These are phyloP conservation scores for Planoprotostelium fungivorum DNA, from an alignment of 78 protist species.

Conservation along the genomic window DNA sequence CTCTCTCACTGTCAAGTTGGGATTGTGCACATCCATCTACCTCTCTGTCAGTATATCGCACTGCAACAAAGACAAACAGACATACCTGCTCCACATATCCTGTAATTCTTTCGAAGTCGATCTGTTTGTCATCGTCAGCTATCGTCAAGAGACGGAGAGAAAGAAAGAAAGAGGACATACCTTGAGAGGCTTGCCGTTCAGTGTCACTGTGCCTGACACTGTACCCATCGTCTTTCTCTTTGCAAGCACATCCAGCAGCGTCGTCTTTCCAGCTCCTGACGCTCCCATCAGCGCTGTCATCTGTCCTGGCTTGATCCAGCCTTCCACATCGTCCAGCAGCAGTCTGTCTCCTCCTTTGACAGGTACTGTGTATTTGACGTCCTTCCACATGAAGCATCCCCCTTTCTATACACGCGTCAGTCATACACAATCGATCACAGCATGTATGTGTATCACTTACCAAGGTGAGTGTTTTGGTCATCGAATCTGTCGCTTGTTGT, in stretches of 20 bases:
- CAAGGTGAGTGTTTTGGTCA: not conserved
- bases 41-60: conserved; percentile 30
- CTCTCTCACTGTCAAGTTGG: conserved; percentile 48
- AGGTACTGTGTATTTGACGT: conserved; percentile 21
- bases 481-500: conserved; percentile 38
- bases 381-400: conserved; percentile 32
- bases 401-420: not conserved
- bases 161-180: not conserved
- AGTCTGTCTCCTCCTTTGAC: conserved; percentile 6
- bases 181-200: conserved; percentile 67
- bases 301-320: conserved; percentile 47
- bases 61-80: not conserved
- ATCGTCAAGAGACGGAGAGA: not conserved
- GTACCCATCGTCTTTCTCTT: conserved; percentile 67
- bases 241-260: conserved; percentile 78
- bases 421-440: not conserved
- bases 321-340: conserved; percentile 17
- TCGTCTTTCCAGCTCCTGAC: conserved; percentile 70
- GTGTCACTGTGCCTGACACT: conserved; percentile 43
- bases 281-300: conserved; percentile 71
- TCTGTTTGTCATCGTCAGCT: conserved; percentile 3
- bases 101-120: conserved; percentile 53
- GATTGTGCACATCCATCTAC: conserved; percentile 62
- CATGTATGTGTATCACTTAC: not conserved
- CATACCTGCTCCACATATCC: conserved; percentile 57